phyloP scores from a whole-genome alignment of 495 filamentous ascomycete species.

The Aspergillus conjunctus region DNA sequence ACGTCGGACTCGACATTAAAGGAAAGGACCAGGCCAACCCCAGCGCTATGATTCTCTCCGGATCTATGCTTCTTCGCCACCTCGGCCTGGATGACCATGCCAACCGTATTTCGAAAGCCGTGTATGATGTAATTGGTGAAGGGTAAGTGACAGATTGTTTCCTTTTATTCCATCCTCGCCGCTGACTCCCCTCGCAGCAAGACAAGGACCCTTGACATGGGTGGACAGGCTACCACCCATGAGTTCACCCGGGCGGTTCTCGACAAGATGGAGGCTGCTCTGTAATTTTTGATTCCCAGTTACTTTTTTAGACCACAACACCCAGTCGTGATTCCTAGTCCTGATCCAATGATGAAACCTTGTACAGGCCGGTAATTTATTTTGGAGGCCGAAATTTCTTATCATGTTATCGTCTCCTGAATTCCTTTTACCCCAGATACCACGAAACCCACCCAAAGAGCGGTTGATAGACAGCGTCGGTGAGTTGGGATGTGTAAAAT shows the following conservation, averaged over 20 bases:
- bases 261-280: conserved; percentile 80
- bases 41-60: conserved; percentile 90
- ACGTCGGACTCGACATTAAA: conserved; percentile 98
- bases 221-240: conserved; percentile 83
- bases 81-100: conserved; percentile 96
- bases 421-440: conserved; percentile 37
- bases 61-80: conserved; percentile 94
- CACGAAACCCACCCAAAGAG: conserved; percentile 6
- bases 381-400: neutral
- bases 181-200: conserved; percentile 55
- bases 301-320: conserved; percentile 23
- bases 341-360: conserved; percentile 24
- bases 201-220: conserved; percentile 91
- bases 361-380: conserved; percentile 17
- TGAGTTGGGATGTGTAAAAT: conserved; percentile 26
- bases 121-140: conserved; percentile 94
- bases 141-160: conserved; percentile 65
- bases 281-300: conserved; percentile 37
- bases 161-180: conserved; percentile 24
- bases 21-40: conserved; percentile 99
- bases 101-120: conserved; percentile 94
- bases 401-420: conserved; percentile 21
- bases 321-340: conserved; percentile 8
- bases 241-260: conserved; percentile 94
- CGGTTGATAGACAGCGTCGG: conserved; percentile 33